Base-by-base conservation (phyloP, 2,329 filamentous ascomycete genomes). In the Neofusicoccum parvum region DNA sequence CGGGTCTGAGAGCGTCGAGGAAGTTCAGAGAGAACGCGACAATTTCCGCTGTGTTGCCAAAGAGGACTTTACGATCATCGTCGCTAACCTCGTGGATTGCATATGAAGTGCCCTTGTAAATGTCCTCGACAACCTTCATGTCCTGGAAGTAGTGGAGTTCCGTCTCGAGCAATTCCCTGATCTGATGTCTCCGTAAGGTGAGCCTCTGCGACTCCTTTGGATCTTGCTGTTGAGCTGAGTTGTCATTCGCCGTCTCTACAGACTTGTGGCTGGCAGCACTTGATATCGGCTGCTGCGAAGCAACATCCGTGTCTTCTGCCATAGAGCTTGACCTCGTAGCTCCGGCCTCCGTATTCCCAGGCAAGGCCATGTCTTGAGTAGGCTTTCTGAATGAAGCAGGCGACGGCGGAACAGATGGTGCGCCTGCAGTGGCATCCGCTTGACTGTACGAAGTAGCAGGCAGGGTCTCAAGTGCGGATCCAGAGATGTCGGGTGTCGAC, bases 61-160 rank as follows among this genome's bases (percentile, higher is more conserved):
- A 99, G 15, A 99, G 87, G 12, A 91, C 85, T 74, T 94, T 96
- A 72, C 96, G 89, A 68, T 96, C 96, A 69, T 94, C 91, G 48
- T 87, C 82, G 49, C 91, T 92, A 34, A 97, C 86, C 68, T 92
- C 88, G 9, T 92, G 88, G 65, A 91, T 93, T 11, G 91, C 90
- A 70, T 91, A 88, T 0, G 92, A 92, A 0, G 95, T 98, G 49
- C 92, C 93, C 78, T 96, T 96, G 83, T 98, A 99, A 64, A 99
- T 98, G 74, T 98, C 94, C 73, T 96, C 92, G 2, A 97, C 90
- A 62, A 99, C 94, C 75, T 94, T 97, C 92, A 99, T 94, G 76
- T 99, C 95, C 69, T 92, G 88, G 65, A 96, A 89, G 78, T 96
- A 98, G 5, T 90, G 89, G 54, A 92, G 89, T 75, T 99, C 95